Evolutionary conservation across 1,139 yeast species (phyloP), one percentile per base, ranked within the genome.

Genomic region (Kurtzmaniella quercitrusa): DNA sequence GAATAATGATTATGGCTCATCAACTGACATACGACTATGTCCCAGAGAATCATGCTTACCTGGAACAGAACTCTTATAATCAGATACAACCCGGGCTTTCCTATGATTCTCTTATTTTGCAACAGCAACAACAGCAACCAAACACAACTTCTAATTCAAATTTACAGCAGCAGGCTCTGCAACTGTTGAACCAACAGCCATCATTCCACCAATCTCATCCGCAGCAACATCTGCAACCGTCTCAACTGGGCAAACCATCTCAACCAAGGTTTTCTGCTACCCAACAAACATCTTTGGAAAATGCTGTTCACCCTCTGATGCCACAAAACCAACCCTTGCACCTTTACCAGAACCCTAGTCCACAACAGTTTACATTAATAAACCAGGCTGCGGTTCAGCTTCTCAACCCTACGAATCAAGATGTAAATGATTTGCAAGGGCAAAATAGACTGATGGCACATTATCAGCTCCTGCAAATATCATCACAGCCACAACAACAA

Each of bases 341-440:
- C 14, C 5, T 27, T 10, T n/a, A 7, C 10, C 31, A 27, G 14
- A 27, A 27, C 12, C 31, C 12, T 7, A 27, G 10, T n/a, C 31
- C 31, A 27, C 31, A 27, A 27, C 31, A 27, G 12, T 27, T 7
- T 27, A 4, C 31, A 4, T n/a, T n/a, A 27, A 27, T 27, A 27
- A 27, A 27, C 18, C 36, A 14, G 18, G 17, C 36, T 31, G 18
- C 36, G 4, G 14, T 31, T 14, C 36, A 31, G 14, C 18, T 31
- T 8, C 9, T 6, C 5, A 31, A 16, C 62, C 65, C 44, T 51
- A 6, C 14, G 5, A 57, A 3, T 62, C 66, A 31, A 31, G 36
- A 31, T n/a, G 6, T 31, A 12, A 12, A 9, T 14, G 16, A 31
- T 15, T 18, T 4, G 36, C 36, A 31, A 31, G 18, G 7, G 3